phyloP scores from a whole-genome alignment of 192 early-diverging fungal genomes.

The Phycomyces blakesleeanus region DNA sequence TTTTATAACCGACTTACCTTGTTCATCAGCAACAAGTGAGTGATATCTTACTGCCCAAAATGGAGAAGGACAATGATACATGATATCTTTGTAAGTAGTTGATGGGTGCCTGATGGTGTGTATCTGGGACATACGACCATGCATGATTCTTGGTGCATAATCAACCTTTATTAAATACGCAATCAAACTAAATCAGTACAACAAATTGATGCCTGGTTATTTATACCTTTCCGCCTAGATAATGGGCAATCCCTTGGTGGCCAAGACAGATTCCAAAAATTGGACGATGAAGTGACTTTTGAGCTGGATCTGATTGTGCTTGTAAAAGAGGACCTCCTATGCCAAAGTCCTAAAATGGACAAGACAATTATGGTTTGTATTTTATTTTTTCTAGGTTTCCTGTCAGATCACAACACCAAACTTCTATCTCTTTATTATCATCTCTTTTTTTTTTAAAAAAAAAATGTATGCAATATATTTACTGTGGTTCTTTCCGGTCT shows the following conservation, averaged over 20 bases:
- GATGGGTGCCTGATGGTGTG: conserved; percentile 31
- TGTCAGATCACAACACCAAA: too few relatives aligned
- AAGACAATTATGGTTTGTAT: not conserved
- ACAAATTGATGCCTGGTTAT: too few relatives aligned
- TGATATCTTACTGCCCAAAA: conserved; percentile 90
- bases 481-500: conserved; percentile 60
- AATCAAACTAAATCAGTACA: not conserved
- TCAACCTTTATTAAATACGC: conserved; percentile 38
- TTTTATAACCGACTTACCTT: conserved; percentile 35
- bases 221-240: conserved; percentile 60
- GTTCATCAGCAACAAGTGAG: conserved; percentile 69
- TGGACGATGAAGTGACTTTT: conserved; percentile 49
- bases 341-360: conserved; percentile 69
- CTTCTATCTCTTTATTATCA: too few relatives aligned
- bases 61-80: conserved; percentile 55
- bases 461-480: too few relatives aligned
- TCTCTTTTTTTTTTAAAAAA: too few relatives aligned
- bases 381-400: too few relatives aligned
- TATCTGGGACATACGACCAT: conserved; percentile 71
- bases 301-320: conserved; percentile 23
- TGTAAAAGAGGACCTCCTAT: conserved; percentile 60
- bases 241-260: conserved; percentile 80
- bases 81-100: conserved; percentile 35
- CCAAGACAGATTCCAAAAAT: conserved; percentile 93
- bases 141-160: conserved; percentile 68